Evolutionary conservation across 2,329 filamentous ascomycete genomes (phyloP), one percentile per base, ranked within the genome.

Genomic region (Venturia aucupariae): DNA sequence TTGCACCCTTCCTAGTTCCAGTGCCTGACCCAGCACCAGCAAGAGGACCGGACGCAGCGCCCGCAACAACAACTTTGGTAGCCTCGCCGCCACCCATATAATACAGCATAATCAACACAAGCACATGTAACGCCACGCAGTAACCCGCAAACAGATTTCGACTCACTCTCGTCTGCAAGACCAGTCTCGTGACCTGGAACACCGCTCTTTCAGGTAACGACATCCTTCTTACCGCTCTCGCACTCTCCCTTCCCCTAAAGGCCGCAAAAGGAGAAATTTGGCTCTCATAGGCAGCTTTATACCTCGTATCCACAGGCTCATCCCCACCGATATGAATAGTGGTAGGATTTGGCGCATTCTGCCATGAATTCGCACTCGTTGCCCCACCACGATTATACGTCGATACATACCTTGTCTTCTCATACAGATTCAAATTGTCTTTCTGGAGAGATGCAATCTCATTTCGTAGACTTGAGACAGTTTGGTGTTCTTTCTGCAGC

Each of bases 391-490:
- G 86, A 75, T 88, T 96, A 79, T 97, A 99, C 2, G 90, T 92
- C 7, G 92, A 96, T 30, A 97, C 87, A 74, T 99, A 99, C 69
- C 94, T 86, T 22, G 93, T 96, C 82, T 97, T 99, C 76, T 99
- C 94, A 75, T 99, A 99, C 8, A 99, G 82, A 70, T 89, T 92
- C 42, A 99, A 82, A 73, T 99, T 99, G 76, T 99, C 94, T 74
- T 92, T 96, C 73, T 99, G 95, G 48, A 99, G 80, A 1, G 92
- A 90, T 6, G 92, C 88, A 66, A 97, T 86, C 74, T 99, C 94
- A 70, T 95, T 90, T 54, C 94, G 86, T 59, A 99, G 81, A 42
- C 92, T 89, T 24, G 92, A 93, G 27, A 97, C 86, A 0, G 85
- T 89, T 59, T 86, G 84, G 75, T 97, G 91, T 41, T 85, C 84